Percentiles rank a stretch among this genome's conserved stretches.
phyloP scores from a whole-genome alignment of 306 rosid species.

The Quercus mongolica region DNA sequence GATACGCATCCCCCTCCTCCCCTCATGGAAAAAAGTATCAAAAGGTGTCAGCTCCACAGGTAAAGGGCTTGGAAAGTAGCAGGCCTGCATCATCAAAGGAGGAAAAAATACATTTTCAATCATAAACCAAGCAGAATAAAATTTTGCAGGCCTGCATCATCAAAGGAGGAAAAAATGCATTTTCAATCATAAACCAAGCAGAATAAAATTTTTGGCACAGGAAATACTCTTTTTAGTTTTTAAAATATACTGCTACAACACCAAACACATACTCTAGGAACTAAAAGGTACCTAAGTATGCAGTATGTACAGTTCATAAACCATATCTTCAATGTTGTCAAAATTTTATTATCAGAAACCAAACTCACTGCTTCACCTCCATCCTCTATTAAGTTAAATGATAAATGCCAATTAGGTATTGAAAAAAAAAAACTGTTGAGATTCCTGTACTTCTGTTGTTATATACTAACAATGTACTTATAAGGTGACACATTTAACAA shows the following conservation, averaged over 20 bases:
- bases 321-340: not conserved
- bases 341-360: not conserved
- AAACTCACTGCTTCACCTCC: not conserved
- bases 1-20: constrained; percentile 13
- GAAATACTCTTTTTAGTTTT: not conserved
- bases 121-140: not conserved
- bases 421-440: not conserved
- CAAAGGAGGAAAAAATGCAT: not conserved
- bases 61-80: constrained; percentile 36
- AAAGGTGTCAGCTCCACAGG: constrained; percentile 36
- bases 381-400: not conserved
- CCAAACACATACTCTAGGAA: not conserved
- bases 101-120: not conserved
- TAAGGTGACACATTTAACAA: not conserved
- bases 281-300: not conserved
- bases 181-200: not conserved
- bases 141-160: constrained; percentile 28
- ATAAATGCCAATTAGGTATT: not conserved
- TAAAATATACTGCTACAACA: not conserved
- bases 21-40: constrained; percentile 17
- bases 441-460: not conserved
- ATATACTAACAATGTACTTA: not conserved
- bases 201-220: not conserved
- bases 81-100: constrained; percentile 28
- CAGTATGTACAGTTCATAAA: not conserved